phyloP scores from a whole-genome alignment of 441 rosid species.

The Viola pubescens region DNA sequence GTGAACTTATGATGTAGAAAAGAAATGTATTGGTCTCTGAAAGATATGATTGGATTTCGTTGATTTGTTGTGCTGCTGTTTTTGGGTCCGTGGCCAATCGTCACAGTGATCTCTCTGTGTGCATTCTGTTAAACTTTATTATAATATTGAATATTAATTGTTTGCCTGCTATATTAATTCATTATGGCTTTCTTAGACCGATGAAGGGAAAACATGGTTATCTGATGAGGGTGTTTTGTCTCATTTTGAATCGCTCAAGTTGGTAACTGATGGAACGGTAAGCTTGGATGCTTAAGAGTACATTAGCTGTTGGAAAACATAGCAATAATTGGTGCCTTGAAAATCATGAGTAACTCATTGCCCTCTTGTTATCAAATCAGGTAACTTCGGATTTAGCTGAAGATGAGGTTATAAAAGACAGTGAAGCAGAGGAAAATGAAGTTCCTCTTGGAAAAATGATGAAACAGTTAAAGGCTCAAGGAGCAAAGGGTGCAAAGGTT shows the following conservation, averaged over 20 bases:
- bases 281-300: slow-evolving; percentile 18
- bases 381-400: slow-evolving; percentile 37
- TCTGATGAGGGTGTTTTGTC: slow-evolving; percentile 70
- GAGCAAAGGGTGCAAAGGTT: slow-evolving; percentile 49
- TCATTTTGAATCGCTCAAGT: slow-evolving; percentile 65
- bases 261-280: slow-evolving; percentile 57
- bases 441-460: slow-evolving; percentile 74
- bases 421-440: slow-evolving; percentile 71
- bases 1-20: neutral
- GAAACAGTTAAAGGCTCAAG: slow-evolving; percentile 63
- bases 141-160: neutral
- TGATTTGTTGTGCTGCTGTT: neutral
- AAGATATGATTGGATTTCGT: slow-evolving; percentile 1
- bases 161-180: slow-evolving; percentile 7
- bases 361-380: slow-evolving; percentile 32
- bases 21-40: slow-evolving; percentile 1
- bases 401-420: slow-evolving; percentile 45
- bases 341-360: slow-evolving; percentile 21
- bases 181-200: slow-evolving; percentile 39
- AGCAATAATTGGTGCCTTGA: slow-evolving; percentile 10
- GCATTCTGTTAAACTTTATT: neutral
- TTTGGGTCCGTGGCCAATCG: no score
- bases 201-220: slow-evolving; percentile 68
- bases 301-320: slow-evolving; percentile 12
- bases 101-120: no score